Conservation (phyloP, 768 basidiomycete genomes). For the Lentinula guzmanii region DNA sequence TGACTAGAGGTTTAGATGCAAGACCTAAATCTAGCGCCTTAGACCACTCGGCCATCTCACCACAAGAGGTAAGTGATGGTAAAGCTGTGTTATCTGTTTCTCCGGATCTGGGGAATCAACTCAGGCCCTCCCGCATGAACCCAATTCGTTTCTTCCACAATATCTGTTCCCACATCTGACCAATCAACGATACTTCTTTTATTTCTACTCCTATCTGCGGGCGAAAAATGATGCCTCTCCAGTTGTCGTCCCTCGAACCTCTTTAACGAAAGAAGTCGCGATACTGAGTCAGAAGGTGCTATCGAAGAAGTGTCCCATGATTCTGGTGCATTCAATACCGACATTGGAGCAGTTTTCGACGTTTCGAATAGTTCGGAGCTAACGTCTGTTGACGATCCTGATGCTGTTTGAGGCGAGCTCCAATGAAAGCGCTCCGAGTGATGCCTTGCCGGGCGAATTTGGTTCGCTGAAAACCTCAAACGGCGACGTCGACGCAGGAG, state of each 20-base stretch:
- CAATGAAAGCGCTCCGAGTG: not conserved
- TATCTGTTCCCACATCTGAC: not conserved
- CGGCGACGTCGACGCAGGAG: not conserved
- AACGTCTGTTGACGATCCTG: not conserved
- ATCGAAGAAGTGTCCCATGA: not conserved
- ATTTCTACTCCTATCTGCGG: not conserved
- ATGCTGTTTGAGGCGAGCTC: not conserved
- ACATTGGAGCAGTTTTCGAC: not conserved
- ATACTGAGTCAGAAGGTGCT: not conserved
- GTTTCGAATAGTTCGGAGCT: not conserved
- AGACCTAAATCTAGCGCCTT: no score
- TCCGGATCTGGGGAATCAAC: not conserved
- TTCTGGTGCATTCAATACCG: not conserved
- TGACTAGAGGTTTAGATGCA: constrained; percentile 9
- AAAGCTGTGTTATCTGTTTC: no score
- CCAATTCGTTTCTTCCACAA: not conserved
- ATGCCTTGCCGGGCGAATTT: not conserved
- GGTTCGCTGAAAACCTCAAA: not conserved
- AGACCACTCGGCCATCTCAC: no score
- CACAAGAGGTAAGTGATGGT: no score
- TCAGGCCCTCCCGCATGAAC: not conserved
- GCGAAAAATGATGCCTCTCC: not conserved
- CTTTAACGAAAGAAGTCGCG: not conserved
- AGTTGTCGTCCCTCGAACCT: not conserved
- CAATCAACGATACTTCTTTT: not conserved